Conservation (phyloP, 2,329 filamentous ascomycete species). For the Stachybotrys elegans region DNA sequence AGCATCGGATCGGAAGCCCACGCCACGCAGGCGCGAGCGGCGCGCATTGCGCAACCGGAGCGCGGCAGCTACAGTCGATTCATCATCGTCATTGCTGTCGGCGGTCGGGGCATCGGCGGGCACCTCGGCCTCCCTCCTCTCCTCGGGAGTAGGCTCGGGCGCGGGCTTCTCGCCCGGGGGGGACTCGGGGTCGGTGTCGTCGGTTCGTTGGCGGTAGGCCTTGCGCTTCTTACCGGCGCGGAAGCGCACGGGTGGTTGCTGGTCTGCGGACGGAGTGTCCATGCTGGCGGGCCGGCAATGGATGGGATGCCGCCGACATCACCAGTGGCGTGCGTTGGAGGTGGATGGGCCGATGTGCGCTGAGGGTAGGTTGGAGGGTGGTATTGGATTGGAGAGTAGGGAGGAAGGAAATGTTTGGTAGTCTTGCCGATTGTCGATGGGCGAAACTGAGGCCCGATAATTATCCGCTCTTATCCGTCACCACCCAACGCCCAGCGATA, state of each 20-base stretch:
- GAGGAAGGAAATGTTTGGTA: too few species aligned
- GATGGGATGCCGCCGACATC: neutral
- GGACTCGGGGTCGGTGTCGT: slow-evolving; percentile 16
- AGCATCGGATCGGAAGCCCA: slow-evolving; percentile 45
- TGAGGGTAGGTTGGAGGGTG: too few species aligned
- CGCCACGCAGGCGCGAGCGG: slow-evolving; percentile 46
- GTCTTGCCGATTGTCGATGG: too few species aligned
- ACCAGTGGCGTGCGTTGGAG: too few species aligned
- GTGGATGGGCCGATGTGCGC: too few species aligned
- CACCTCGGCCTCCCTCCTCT: slow-evolving; percentile 6
- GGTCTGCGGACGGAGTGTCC: slow-evolving; percentile 14
- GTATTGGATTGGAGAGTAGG: too few species aligned
- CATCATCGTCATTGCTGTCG: slow-evolving; percentile 7
- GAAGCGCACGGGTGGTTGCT: slow-evolving; percentile 39
- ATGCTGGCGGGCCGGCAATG: slow-evolving; percentile 9
- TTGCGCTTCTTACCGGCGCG: slow-evolving; percentile 57
- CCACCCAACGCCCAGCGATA: too few species aligned
- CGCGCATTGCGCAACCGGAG: slow-evolving; percentile 49
- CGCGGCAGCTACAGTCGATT: slow-evolving; percentile 38
- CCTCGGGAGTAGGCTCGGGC: slow-evolving; percentile 2
- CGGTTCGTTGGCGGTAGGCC: slow-evolving; percentile 47
- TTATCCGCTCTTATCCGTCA: too few species aligned
- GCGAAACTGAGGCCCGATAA: too few species aligned
- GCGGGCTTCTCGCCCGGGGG: slow-evolving; percentile 1
- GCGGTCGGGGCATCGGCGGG: neutral